These are phyloP conservation scores for Fusarium subtropicale DNA, from an alignment of 2,329 filamentous ascomycete genomes.

Conservation along the genomic window DNA sequence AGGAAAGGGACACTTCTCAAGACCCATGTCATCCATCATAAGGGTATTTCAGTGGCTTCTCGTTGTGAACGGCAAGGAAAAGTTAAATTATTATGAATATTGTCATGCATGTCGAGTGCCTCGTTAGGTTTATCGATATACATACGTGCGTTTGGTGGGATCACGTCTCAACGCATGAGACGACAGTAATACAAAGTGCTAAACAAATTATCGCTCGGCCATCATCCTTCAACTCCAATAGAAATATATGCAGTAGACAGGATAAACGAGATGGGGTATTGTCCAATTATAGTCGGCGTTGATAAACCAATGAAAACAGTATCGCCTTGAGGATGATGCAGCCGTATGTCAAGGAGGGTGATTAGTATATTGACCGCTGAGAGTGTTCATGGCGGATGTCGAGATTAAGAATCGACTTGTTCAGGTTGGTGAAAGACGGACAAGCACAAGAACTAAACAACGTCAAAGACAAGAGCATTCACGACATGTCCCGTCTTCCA, in stretches of 20 bases:
- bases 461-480: constrained; percentile 77
- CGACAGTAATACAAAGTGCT: constrained; percentile 14
- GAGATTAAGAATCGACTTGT: not conserved
- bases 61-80: not conserved
- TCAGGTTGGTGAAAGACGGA: not conserved
- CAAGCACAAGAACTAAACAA: constrained; percentile 50
- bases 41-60: constrained; percentile 1
- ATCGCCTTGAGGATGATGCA: constrained; percentile 9
- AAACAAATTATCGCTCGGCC: constrained; percentile 34
- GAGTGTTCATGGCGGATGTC: not conserved
- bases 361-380: not conserved
- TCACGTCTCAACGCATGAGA: constrained; percentile 1
- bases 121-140: not conserved
- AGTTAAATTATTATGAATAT: constrained; percentile 10
- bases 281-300: constrained; percentile 39
- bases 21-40: not conserved
- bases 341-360: not conserved
- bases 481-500: constrained; percentile 82
- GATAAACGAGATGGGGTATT: constrained; percentile 45
- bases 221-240: constrained; percentile 33
- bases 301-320: constrained; percentile 11
- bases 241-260: constrained; percentile 11
- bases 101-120: not conserved
- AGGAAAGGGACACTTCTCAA: constrained; percentile 3
- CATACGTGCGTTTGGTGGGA: constrained; percentile 12